Evolutionary conservation across 768 basidiomycete genomes (phyloP).

Genomic region (Tricholomella constricta): DNA sequence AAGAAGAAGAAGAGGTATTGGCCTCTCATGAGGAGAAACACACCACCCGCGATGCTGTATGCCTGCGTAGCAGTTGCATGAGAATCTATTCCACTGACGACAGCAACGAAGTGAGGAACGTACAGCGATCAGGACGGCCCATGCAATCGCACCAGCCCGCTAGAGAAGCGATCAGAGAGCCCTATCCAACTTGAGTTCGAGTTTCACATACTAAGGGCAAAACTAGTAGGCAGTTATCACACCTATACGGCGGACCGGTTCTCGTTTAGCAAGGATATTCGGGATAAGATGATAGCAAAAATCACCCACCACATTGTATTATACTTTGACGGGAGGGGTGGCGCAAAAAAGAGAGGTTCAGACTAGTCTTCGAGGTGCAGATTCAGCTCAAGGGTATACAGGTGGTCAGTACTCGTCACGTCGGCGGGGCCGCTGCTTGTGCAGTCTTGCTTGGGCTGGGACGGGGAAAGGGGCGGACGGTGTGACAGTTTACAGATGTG

Average conservation of each 20-base stretch:
- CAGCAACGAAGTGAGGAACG: conserved; percentile 20
- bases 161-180: conserved; percentile 36
- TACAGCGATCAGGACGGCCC: conserved; percentile 65
- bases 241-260: conserved; percentile 44
- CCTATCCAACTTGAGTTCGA: conserved; percentile 13
- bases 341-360: conserved; percentile 19
- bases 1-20: conserved; percentile 65
- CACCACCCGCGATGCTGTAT: conserved; percentile 67
- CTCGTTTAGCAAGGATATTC: conserved; percentile 7
- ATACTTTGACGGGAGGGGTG: conserved; percentile 17
- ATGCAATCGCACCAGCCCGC: conserved; percentile 74
- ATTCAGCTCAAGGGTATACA: conserved; percentile 6
- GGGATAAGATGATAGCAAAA: conserved; percentile 21
- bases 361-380: neutral
- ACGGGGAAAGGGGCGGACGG: neutral
- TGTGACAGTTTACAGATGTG: conserved; percentile 15
- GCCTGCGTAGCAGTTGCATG: conserved; percentile 36
- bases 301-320: conserved; percentile 31
- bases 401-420: conserved; percentile 9
- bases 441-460: conserved; percentile 11
- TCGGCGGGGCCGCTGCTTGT: conserved; percentile 10
- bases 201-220: conserved; percentile 62
- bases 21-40: conserved; percentile 63
- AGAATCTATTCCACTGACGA: neutral
- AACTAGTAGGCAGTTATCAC: conserved; percentile 77